These are phyloP conservation scores for Fusarium sp. DNA, from an alignment of 2,329 filamentous ascomycete species.

Conservation along the genomic window DNA sequence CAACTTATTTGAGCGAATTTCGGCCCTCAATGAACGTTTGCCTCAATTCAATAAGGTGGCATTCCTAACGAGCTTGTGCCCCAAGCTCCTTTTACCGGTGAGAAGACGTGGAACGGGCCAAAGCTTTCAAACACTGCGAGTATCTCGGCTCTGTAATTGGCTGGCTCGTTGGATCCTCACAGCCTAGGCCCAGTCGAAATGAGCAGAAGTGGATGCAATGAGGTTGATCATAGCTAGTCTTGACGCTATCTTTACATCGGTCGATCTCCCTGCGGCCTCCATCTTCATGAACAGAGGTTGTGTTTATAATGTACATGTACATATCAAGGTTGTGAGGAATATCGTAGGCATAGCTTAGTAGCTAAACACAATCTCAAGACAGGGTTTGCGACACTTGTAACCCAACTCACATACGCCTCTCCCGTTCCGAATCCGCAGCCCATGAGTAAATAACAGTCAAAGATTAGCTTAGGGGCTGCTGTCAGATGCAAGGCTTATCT, in stretches of 20 bases:
- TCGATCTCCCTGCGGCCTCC: constrained; percentile 28
- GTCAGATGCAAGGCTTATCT: constrained; percentile 23
- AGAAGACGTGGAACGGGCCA: constrained; percentile 19
- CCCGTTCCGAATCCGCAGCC: constrained; percentile 38
- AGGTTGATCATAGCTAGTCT: constrained; percentile 25
- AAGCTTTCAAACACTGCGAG: constrained; percentile 22
- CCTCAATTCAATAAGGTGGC: background rate
- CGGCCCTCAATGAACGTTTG: background rate
- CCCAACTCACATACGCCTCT: constrained; percentile 22
- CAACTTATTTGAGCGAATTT: background rate
- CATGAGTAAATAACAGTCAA: constrained; percentile 10
- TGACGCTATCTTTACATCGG: constrained; percentile 38
- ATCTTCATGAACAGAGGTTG: background rate
- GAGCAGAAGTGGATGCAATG: constrained; percentile 41
- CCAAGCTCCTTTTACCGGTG: constrained; percentile 10
- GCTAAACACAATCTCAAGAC: background rate
- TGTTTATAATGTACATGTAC: constrained; percentile 4
- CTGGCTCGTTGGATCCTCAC: constrained; percentile 19
- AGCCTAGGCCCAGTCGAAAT: constrained; percentile 42
- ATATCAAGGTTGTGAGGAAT: background rate
- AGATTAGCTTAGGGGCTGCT: background rate
- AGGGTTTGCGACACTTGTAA: background rate
- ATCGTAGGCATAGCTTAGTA: constrained; percentile 15
- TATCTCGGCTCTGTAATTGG: constrained; percentile 43
- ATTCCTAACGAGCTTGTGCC: constrained; percentile 7